phyloP scores from a whole-genome alignment of 441 rosid species.

The Pelargonium australe region DNA sequence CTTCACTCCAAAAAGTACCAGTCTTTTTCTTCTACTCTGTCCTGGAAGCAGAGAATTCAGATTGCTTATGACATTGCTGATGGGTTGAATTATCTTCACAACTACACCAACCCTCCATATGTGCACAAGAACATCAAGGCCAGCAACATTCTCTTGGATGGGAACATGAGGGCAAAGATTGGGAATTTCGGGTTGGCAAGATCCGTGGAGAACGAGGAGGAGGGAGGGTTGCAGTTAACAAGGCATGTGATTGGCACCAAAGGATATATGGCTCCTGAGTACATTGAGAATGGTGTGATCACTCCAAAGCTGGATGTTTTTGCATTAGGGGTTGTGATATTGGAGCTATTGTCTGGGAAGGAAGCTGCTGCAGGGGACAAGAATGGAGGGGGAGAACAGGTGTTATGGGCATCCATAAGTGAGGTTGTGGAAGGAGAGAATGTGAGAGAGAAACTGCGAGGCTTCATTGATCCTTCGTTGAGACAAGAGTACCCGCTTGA shows the following conservation, averaged over 20 bases:
- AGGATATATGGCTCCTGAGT: slow-evolving; percentile 89
- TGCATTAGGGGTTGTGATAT: slow-evolving; percentile 67
- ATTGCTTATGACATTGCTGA: slow-evolving; percentile 62
- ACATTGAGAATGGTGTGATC: slow-evolving; percentile 69
- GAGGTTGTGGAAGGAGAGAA: slow-evolving; percentile 62
- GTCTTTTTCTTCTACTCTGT: slow-evolving; percentile 20
- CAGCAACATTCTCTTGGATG: slow-evolving; percentile 70
- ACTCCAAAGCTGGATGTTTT: slow-evolving; percentile 74
- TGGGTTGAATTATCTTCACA: slow-evolving; percentile 73
- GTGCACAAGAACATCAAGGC: slow-evolving; percentile 78
- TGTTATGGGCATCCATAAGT: slow-evolving; percentile 39
- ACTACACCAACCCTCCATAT: slow-evolving; percentile 60
- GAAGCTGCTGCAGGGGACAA: slow-evolving; percentile 46
- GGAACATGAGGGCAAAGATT: slow-evolving; percentile 63
- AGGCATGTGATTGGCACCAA: slow-evolving; percentile 80
- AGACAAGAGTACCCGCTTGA: slow-evolving; percentile 63
- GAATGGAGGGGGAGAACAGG: slow-evolving; percentile 28
- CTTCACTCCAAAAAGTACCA: slow-evolving; percentile 31
- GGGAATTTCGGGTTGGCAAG: slow-evolving; percentile 77
- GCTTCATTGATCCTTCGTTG: slow-evolving; percentile 58
- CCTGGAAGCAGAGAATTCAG: slow-evolving; percentile 83
- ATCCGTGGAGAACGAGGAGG: slow-evolving; percentile 29
- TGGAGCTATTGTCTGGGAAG: slow-evolving; percentile 76
- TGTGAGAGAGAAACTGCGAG: slow-evolving; percentile 50
- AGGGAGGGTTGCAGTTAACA: slow-evolving; percentile 54